Evolutionary conservation across 1,139 yeast genomes (phyloP).

Genomic region (Pichia sp.): DNA sequence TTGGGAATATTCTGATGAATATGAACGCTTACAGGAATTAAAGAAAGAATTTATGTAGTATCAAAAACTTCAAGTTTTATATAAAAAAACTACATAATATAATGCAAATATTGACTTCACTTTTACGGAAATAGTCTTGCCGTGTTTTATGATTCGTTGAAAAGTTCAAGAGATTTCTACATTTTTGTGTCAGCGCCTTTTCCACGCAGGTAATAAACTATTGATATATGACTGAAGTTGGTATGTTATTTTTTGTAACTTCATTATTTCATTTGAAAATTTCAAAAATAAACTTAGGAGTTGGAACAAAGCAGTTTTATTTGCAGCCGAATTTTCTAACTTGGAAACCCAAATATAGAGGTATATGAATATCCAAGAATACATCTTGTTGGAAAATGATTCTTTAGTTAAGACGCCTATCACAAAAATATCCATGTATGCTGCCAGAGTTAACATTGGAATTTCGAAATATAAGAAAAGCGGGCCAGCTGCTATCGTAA

Average conservation of each 20-base stretch:
- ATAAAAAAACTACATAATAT: too few species aligned
- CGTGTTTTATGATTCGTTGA: too few species aligned
- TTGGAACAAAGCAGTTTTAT: constrained; percentile 22
- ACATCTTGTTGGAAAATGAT: constrained; percentile 17
- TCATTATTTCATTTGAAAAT: too few species aligned
- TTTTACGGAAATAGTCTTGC: too few species aligned
- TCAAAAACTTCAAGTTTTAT: too few species aligned
- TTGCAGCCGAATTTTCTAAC: constrained; percentile 31
- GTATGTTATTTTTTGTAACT: too few species aligned
- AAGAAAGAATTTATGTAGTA: constrained; percentile 31
- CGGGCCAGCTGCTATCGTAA: constrained; percentile 30
- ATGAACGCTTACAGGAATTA: constrained; percentile 54
- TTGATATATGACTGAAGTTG: too few species aligned
- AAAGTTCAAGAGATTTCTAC: too few species aligned
- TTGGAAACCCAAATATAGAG: constrained; percentile 32
- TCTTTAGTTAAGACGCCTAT: constrained; percentile 29
- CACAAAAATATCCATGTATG: constrained; percentile 32
- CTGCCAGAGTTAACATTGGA: constrained; percentile 31
- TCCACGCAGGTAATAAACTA: too few species aligned
- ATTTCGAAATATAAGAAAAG: constrained; percentile 30
- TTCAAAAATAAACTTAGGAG: constrained; percentile 18
- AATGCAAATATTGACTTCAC: too few species aligned
- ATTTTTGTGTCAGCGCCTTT: too few species aligned
- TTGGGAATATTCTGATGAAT: constrained; percentile 79
- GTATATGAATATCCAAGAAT: constrained; percentile 30